Percentiles rank a stretch among this genome's conserved stretches.
Conservation (phyloP, 2,329 filamentous ascomycete genomes). For the Nemania diffusa region DNA sequence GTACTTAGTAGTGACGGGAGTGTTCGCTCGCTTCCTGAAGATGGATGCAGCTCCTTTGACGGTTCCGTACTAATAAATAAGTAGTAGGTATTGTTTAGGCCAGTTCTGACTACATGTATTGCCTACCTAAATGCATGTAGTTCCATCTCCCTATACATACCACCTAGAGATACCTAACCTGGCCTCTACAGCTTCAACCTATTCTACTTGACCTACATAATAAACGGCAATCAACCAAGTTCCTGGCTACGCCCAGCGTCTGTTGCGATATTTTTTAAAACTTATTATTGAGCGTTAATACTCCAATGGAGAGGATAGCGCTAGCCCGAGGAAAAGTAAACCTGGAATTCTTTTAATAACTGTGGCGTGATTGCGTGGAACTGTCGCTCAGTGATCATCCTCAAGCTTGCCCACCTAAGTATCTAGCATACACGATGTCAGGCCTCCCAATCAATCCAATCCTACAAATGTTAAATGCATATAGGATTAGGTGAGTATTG, state of each 20-base stretch:
- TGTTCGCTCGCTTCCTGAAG: neutral
- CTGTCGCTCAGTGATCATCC: slow-evolving; percentile 23
- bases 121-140: neutral
- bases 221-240: neutral
- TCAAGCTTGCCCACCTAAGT: slow-evolving; percentile 19
- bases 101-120: neutral
- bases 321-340: neutral
- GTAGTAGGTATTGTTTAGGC: neutral
- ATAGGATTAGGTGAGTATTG: slow-evolving; percentile 15
- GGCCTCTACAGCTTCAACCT: too few relatives aligned
- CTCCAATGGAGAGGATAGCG: slow-evolving; percentile 1
- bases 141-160: too few relatives aligned
- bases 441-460: slow-evolving; percentile 4
- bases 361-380: slow-evolving; percentile 30
- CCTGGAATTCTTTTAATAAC: neutral
- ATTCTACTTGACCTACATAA: neutral
- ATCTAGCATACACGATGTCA: slow-evolving; percentile 7
- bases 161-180: too few relatives aligned
- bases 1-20: neutral
- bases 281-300: neutral
- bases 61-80: neutral
- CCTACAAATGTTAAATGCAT: slow-evolving; percentile 12
- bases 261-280: neutral
- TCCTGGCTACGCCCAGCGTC: neutral
- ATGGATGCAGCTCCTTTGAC: slow-evolving; percentile 8